Evolutionary conservation across 495 filamentous ascomycete genomes (phyloP).

Genomic region (Aspergillus leporis): DNA sequence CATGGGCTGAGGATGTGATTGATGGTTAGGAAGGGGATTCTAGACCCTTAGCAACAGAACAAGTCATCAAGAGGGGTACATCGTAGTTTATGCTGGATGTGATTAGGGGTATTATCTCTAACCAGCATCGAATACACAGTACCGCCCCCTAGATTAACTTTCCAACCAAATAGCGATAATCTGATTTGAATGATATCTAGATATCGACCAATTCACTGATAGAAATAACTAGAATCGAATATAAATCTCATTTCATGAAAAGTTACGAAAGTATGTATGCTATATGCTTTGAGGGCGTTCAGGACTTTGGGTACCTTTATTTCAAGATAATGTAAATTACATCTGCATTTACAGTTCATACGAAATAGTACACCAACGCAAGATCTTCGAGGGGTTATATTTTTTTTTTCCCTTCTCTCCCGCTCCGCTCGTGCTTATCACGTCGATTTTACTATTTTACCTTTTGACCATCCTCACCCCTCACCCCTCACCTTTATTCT

Average conservation of each 20-base stretch:
- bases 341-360: neutral
- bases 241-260: too few species aligned
- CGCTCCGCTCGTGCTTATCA: constrained; percentile 29
- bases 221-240: too few species aligned
- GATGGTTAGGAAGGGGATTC: constrained; percentile 2
- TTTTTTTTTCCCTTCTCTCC: constrained; percentile 12
- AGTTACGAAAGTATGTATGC: too few species aligned
- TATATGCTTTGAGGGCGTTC: too few species aligned
- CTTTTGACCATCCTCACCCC: constrained; percentile 30
- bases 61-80: neutral
- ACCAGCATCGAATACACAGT: neutral
- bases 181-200: too few species aligned
- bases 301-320: neutral
- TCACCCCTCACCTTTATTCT: constrained; percentile 25
- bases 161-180: too few species aligned
- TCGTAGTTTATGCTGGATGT: neutral
- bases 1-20: neutral
- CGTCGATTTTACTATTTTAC: constrained; percentile 33
- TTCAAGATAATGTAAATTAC: neutral
- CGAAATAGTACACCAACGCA: neutral
- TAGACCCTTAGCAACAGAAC: constrained; percentile 4
- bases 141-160: too few species aligned
- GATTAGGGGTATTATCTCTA: neutral
- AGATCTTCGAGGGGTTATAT: neutral
- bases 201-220: too few species aligned